Evolutionary conservation across 108 stramenopile species (phyloP), one percentile per base, ranked within the genome.

Genomic region (Nitzschia sp.): DNA sequence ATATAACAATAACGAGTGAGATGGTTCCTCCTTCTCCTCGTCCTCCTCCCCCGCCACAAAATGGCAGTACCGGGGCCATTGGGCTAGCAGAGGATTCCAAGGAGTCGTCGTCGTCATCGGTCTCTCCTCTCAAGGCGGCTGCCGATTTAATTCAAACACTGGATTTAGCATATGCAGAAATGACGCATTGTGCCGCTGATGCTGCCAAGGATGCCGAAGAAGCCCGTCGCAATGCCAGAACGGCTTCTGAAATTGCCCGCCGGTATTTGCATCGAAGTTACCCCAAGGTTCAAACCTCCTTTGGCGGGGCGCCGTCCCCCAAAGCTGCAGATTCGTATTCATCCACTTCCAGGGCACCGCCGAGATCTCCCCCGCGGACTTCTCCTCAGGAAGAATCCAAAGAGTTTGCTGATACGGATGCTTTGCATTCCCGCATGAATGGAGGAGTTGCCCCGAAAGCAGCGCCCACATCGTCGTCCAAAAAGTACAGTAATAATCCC

Each of bases 181-280:
- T 87, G 82, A 82, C 30, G 36, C 59, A 68, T 2, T 59, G 71
- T 34, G 83, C 85, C 24, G 68, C 77, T 29, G 42, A 67, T 25
- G 82, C 90, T 15, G 82, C 90, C 11, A 48, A 62, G 45, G 84
- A 89, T 66, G 90, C 87, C 32, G 87, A 86, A 65, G 73, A 71
- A 5, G 90, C 90, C 28, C 59, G 90, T 0, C 49, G 74, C 21
- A 92, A 92, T 77, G 87, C 91, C 18, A 58, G 74, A 19, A 82
- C 85, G 17, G 91, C 91, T 2, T 84, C 82, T 2, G 88, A 89
- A 63, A 77, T 92, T 63, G 88, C 86, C 4, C 80, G 84, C 26
- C 85, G 80, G 1, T 91, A 84, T 58, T 66, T 72, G 53, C 54
- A 66, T 19, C 68, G 63, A 77, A 71, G 64, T 27, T 74, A 60